A percentile compares a stretch with the other conserved stretches of the same genome.
These are phyloP conservation scores for Prunus dulcis DNA, from an alignment of 306 rosid species.

Conservation along the genomic window DNA sequence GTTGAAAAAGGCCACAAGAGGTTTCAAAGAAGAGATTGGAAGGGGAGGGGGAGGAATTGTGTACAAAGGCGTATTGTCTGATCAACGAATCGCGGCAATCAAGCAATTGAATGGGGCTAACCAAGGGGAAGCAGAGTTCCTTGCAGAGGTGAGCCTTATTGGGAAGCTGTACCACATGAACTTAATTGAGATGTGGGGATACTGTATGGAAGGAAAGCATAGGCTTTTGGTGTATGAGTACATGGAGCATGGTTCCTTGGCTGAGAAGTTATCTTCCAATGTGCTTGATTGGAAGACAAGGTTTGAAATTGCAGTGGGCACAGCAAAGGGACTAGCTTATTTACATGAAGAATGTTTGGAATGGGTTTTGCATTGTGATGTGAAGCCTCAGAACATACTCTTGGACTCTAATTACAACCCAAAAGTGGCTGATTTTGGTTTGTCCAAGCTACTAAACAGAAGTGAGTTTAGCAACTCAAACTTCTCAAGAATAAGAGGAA, in stretches of 20 bases:
- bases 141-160: constrained; percentile 43
- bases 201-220: constrained; percentile 44
- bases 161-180: constrained; percentile 60
- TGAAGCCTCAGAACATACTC: constrained; percentile 55
- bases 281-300: constrained; percentile 34
- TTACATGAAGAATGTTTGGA: constrained; percentile 52
- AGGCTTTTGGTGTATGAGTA: constrained; percentile 44
- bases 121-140: constrained; percentile 52
- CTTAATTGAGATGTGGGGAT: constrained; percentile 49
- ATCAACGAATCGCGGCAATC: constrained; percentile 35
- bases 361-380: constrained; percentile 55
- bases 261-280: constrained; percentile 16
- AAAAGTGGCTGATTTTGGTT: constrained; percentile 56
- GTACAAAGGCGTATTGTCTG: constrained; percentile 38
- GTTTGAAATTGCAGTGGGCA: constrained; percentile 42
- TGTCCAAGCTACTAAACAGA: constrained; percentile 36
- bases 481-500: constrained; percentile 43
- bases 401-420: constrained; percentile 39
- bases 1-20: constrained; percentile 39
- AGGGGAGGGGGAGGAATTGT: constrained; percentile 48
- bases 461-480: constrained; percentile 5
- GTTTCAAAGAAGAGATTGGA: constrained; percentile 44
- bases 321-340: constrained; percentile 41
- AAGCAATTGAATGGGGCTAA: constrained; percentile 30
- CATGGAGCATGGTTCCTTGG: constrained; percentile 45